A percentile compares a stretch with the other conserved stretches of the same genome.
These are phyloP conservation scores for Solanum chmielewskii DNA, from an alignment of 257 asterid genomes.

Conservation along the genomic window DNA sequence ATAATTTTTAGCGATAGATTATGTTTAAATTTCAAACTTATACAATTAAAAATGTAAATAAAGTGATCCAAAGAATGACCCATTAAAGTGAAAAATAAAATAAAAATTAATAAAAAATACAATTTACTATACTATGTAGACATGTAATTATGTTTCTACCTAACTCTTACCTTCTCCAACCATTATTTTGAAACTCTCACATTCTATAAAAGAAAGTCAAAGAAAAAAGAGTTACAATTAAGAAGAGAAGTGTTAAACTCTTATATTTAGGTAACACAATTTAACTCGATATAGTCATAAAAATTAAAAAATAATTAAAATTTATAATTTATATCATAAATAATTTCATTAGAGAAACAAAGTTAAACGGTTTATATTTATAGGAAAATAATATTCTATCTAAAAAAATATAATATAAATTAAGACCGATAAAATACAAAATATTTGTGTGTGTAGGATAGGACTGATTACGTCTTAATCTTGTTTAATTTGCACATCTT, in stretches of 20 bases:
- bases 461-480: neutral
- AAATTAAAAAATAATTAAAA: neutral
- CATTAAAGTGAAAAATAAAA: neutral
- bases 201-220: neutral
- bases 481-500: neutral
- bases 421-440: neutral
- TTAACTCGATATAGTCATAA: neutral
- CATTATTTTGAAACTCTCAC: neutral
- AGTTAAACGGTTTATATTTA: neutral
- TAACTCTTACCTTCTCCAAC: neutral
- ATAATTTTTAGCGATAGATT: neutral
- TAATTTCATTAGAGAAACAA: neutral
- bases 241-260: neutral
- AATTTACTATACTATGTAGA: neutral
- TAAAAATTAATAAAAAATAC: too few species aligned
- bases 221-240: neutral
- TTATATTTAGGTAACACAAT: neutral
- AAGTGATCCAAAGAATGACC: neutral
- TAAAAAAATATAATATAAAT: neutral
- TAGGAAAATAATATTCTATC: neutral
- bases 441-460: neutral
- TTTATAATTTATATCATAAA: neutral
- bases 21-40: neutral
- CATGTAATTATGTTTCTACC: neutral
- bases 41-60: neutral